Base-by-base conservation (phyloP, 2,329 filamentous ascomycete species). In the Fusarium multiceps region DNA sequence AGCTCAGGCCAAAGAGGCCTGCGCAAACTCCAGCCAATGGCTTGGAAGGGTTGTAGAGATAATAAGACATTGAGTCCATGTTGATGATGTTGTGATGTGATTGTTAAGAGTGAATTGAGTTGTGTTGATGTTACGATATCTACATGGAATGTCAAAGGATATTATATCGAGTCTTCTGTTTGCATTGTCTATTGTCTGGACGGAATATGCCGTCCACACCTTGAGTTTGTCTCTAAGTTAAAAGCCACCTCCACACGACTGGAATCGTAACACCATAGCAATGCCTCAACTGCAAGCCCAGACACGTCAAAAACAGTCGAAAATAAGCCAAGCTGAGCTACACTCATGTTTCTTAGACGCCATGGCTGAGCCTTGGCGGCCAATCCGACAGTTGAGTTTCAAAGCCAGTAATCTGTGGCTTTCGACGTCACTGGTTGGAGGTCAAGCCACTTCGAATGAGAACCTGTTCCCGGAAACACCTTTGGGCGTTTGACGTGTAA, bases 21-120 rank as follows among this genome's bases (percentile, higher is more conserved):
- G 71, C 68, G n/a, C 63, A 63, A 7, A 72, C 54, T 23, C 66
- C 71, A 5, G 71, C 71, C 40, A 73, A 34, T 1, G 59, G 43
- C 28, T 62, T 43, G 1, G 71, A 73, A 5, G 71, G 71, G 8
- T 54, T 60, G 12, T 73, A 73, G 8, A 66, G 43, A 37, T 73
- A 73, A 27, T 59, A 68, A 27, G 70, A 64, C 10, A 61, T 50
- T 21, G 62, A 21, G 23, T 49, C 49, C 71, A 73, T 71, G 7
- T 7, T 53, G 18, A 1, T 4, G 7, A 20, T 3, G 8, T 3
- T 40, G 16, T 4, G 2, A 9, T 8, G 8, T n/a, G 4, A 7
- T 18, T 43, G 6, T 16, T 4, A 13, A 16, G 25, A 23, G 11
- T 8, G 4, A 37, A 28, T 2, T 20, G 13, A 10, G 2, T 3